Percentiles rank a stretch among this genome's conserved stretches.
These are phyloP conservation scores for Cnidoscolus chayamansa DNA, from an alignment of 441 rosid genomes.

Conservation along the genomic window DNA sequence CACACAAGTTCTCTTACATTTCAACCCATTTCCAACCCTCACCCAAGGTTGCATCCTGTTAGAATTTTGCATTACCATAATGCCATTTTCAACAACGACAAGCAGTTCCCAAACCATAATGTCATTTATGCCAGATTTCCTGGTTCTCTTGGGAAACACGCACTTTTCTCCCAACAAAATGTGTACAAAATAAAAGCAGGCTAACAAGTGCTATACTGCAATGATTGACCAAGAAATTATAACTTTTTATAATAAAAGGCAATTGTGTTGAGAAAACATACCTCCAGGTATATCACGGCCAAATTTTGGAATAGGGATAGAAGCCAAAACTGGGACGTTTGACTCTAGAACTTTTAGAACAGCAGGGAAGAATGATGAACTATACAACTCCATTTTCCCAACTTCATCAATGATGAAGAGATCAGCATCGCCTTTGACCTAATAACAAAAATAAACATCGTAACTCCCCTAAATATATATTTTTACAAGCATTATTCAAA, in stretches of 20 bases:
- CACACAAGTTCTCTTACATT: neutral
- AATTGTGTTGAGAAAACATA: slow-evolving; percentile 17
- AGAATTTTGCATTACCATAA: neutral
- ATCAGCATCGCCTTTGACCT: slow-evolving; percentile 55
- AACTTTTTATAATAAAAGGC: neutral
- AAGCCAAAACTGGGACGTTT: slow-evolving; percentile 51
- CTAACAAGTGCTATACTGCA: neutral
- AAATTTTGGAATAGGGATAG: slow-evolving; percentile 54
- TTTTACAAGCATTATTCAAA: neutral
- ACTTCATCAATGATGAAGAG: slow-evolving; percentile 69
- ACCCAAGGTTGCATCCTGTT: neutral
- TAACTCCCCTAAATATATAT: neutral
- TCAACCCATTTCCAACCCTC: neutral
- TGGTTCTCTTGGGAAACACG: neutral
- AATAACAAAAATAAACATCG: slow-evolving; percentile 13
- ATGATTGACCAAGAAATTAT: neutral
- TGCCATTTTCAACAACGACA: neutral
- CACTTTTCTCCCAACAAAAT: neutral
- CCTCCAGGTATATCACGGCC: slow-evolving; percentile 63
- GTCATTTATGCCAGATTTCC: neutral
- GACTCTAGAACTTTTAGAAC: slow-evolving; percentile 56
- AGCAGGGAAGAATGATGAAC: slow-evolving; percentile 66
- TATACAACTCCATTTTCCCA: slow-evolving; percentile 73
- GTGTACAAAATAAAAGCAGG: neutral
- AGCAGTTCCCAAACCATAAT: neutral